A percentile compares a stretch with the other conserved stretches of the same genome.
Conservation (phyloP, 139 green algal genomes). For the Marvania coccoides region DNA sequence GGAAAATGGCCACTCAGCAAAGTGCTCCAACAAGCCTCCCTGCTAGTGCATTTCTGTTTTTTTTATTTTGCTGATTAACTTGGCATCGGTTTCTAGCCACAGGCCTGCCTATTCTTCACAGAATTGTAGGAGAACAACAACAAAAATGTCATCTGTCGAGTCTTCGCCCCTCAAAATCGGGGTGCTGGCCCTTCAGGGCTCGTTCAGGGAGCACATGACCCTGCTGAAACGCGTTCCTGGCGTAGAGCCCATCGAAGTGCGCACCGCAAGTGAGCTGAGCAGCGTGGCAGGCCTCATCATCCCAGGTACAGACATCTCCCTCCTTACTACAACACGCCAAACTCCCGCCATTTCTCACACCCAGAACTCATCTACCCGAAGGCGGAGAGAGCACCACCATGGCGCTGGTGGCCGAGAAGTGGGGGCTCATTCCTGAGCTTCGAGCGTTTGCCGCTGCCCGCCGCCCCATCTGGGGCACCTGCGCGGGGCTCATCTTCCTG, state of each 20-base stretch:
- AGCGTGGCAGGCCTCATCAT: conserved; percentile 81
- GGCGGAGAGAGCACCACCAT: conserved; percentile 93
- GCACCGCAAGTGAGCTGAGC: conserved; percentile 70
- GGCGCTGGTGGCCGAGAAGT: conserved; percentile 79
- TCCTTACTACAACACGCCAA: too few relatives aligned
- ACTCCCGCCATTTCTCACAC: background rate
- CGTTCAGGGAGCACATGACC: conserved; percentile 83
- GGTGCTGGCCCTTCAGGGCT: conserved; percentile 88
- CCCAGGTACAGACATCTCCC: conserved; percentile 51
- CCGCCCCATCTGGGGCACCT: conserved; percentile 93
- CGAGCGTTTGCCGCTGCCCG: conserved; percentile 40
- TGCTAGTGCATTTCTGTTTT: too few relatives aligned
- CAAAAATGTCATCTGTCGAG: too few relatives aligned
- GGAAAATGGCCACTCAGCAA: too few relatives aligned
- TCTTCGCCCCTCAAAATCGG: conserved; percentile 45
- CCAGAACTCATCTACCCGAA: background rate
- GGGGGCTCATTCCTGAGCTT: conserved; percentile 77
- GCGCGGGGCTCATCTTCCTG: conserved; percentile 97
- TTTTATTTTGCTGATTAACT: too few relatives aligned
- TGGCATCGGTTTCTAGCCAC: too few relatives aligned
- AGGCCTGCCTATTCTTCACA: too few relatives aligned
- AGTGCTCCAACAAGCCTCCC: too few relatives aligned
- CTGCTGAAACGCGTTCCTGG: conserved; percentile 45
- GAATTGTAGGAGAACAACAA: too few relatives aligned
- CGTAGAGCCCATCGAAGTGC: conserved; percentile 75